Evolutionary conservation across 352 stramenopile species (phyloP), one percentile per base, ranked within the genome.

Genomic region (Pelagophyceae sp.): DNA sequence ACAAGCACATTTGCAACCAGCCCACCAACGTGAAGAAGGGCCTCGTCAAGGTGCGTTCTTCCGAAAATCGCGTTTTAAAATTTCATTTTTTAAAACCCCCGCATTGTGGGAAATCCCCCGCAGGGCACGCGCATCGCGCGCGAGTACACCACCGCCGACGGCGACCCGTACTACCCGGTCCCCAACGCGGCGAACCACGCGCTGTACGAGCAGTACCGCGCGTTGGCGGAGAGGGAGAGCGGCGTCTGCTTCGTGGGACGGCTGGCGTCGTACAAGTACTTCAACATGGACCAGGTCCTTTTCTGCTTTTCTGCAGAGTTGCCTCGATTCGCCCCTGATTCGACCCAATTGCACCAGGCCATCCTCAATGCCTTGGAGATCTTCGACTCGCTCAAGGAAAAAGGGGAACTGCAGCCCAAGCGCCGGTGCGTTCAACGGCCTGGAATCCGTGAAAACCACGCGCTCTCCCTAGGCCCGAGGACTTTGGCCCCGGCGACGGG

Each of bases 251-350:
- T 92, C 82, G 87, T 91, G 32, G 87, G 87, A 40, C 75, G 87
- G 29, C 78, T 92, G 35, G 87, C 87, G 0, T 90, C 88, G 80
- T 92, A 92, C 78, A 92, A 92, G 76, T 92, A 92, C 81, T 92
- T 92, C 72, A 92, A 92, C 80, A 92, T 92, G 87, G 87, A 92
- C 78, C 45, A 54, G 45, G 45, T 54, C 11, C 45, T 54, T 23
- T n/a, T n/a, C n/a, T n/a, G n/a, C n/a, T n/a, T n/a, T n/a, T n/a
- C n/a, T n/a, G n/a, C n/a, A n/a, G n/a, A n/a, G n/a, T n/a, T n/a
- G n/a, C n/a, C n/a, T n/a, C n/a, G n/a, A n/a, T n/a, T n/a, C n/a
- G 45, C 45, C 11, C 45, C 45, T 23, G 45, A 54, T 11, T 23
- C 11, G 23, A 54, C 45, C 11, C 23, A 23, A 11, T 54, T 23